Conservation (phyloP, 73 alveolate genomes). For the Blepharisma stoltei region DNA sequence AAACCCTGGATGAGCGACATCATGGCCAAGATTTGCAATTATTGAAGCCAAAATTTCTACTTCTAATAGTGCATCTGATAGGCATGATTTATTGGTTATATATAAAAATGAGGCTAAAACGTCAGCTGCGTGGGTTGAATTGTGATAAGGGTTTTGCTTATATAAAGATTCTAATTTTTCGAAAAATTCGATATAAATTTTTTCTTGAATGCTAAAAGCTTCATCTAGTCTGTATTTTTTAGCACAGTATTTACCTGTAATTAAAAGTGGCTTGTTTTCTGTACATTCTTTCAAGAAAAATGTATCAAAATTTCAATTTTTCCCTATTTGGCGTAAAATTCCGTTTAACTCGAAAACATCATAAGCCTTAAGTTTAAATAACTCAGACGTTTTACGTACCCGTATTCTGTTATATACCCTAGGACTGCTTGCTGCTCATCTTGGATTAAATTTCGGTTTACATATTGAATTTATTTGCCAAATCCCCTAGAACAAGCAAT, state of each 20-base stretch:
- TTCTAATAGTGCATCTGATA: neutral
- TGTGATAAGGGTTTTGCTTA: constrained; percentile 32
- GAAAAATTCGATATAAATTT: neutral
- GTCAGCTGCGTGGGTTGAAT: constrained; percentile 28
- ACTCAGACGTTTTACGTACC: too few relatives aligned
- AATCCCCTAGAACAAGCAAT: too few relatives aligned
- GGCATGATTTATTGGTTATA: neutral
- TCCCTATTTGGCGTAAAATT: constrained; percentile 1
- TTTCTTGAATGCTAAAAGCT: neutral
- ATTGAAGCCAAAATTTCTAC: constrained; percentile 15
- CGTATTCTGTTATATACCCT: too few relatives aligned
- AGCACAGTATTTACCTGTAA: neutral
- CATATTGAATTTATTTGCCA: too few relatives aligned
- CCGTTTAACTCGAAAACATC: neutral
- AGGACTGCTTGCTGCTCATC: too few relatives aligned
- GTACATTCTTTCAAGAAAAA: constrained; percentile 21
- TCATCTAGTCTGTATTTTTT: constrained; percentile 6
- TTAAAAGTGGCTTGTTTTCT: neutral
- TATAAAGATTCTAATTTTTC: neutral
- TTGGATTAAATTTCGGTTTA: too few relatives aligned
- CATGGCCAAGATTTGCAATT: constrained; percentile 47
- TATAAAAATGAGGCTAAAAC: constrained; percentile 8
- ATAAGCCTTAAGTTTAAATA: neutral
- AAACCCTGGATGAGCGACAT: constrained; percentile 73
- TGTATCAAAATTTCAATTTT: constrained; percentile 11